phyloP scores from a whole-genome alignment of 2,329 filamentous ascomycete genomes.

The Fusarium secorum region DNA sequence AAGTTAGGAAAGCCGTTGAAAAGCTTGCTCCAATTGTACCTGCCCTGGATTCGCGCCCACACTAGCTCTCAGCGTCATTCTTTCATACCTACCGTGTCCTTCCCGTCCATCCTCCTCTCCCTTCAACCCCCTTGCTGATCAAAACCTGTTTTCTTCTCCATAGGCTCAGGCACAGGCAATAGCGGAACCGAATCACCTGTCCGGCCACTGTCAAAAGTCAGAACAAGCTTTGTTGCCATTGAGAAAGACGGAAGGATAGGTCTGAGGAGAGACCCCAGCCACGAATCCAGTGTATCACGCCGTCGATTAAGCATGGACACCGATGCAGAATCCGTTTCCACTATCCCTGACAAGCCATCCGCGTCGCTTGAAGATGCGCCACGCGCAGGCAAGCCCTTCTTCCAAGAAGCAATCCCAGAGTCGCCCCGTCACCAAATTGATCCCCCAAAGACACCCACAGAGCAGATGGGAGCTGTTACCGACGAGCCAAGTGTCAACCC shows the following conservation, averaged over 20 bases:
- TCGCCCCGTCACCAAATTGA: slow-evolving; percentile 47
- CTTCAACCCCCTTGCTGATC: slow-evolving; percentile 35
- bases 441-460: slow-evolving; percentile 10
- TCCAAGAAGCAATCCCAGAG: slow-evolving; percentile 54
- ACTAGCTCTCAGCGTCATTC: slow-evolving; percentile 23
- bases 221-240: slow-evolving; percentile 77
- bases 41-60: slow-evolving; percentile 30
- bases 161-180: slow-evolving; percentile 38
- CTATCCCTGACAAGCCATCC: slow-evolving; percentile 49
- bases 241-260: slow-evolving; percentile 70
- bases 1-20: slow-evolving; percentile 7
- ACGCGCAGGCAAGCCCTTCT: slow-evolving; percentile 35
- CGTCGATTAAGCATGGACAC: slow-evolving; percentile 49
- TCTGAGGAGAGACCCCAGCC: slow-evolving; percentile 53
- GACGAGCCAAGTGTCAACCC: slow-evolving; percentile 50
- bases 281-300: slow-evolving; percentile 50
- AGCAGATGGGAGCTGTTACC: slow-evolving; percentile 39
- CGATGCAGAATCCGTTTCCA: slow-evolving; percentile 45
- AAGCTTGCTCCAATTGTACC: slow-evolving; percentile 17
- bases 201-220: slow-evolving; percentile 76
- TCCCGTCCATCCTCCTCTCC: slow-evolving; percentile 23
- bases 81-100: slow-evolving; percentile 31
- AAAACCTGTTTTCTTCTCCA: slow-evolving; percentile 28
- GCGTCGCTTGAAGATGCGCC: slow-evolving; percentile 41
- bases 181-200: slow-evolving; percentile 58